A percentile compares a stretch with the other conserved stretches of the same genome.
Conservation (phyloP, 2,329 filamentous ascomycete species). For the Talaromyces marneffei region DNA sequence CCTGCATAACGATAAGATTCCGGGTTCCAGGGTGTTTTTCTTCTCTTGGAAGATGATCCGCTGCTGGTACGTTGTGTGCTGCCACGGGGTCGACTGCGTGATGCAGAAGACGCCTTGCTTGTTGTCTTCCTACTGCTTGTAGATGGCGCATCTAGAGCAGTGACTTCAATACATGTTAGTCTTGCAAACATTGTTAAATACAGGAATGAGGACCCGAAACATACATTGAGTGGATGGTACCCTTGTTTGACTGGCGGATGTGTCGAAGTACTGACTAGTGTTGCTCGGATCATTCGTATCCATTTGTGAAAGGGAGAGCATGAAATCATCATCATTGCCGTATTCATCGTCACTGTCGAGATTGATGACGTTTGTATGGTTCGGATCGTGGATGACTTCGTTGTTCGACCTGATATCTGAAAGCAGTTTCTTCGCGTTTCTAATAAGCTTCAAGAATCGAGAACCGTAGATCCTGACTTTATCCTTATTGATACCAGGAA, state of each 20-base stretch:
- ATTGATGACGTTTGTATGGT: slow-evolving; percentile 43
- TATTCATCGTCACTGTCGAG: slow-evolving; percentile 39
- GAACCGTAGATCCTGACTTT: slow-evolving; percentile 42
- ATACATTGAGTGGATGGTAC: slow-evolving; percentile 10
- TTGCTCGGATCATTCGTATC: background rate
- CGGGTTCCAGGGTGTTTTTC: background rate
- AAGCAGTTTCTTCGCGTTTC: slow-evolving; percentile 31
- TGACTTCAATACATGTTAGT: slow-evolving; percentile 7
- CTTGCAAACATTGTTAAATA: background rate
- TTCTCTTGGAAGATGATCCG: slow-evolving; percentile 1
- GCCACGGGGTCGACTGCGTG: slow-evolving; percentile 5
- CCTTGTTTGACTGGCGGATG: slow-evolving; percentile 8
- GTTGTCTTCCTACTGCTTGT: background rate
- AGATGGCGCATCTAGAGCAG: background rate
- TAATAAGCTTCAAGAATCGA: slow-evolving; percentile 39
- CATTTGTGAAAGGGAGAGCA: slow-evolving; percentile 22
- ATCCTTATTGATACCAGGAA: slow-evolving; percentile 40
- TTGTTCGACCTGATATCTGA: slow-evolving; percentile 44
- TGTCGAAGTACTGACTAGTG: slow-evolving; percentile 32
- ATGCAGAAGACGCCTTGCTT: slow-evolving; percentile 4
- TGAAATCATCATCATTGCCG: slow-evolving; percentile 28
- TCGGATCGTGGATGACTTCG: slow-evolving; percentile 41
- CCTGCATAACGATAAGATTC: background rate
- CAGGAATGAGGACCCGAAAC: background rate
- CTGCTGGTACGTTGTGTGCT: slow-evolving; percentile 2